Evolutionary conservation across 257 asterid genomes (phyloP), one percentile per base, ranked within the genome.

Genomic region (Capsicum chinense): DNA sequence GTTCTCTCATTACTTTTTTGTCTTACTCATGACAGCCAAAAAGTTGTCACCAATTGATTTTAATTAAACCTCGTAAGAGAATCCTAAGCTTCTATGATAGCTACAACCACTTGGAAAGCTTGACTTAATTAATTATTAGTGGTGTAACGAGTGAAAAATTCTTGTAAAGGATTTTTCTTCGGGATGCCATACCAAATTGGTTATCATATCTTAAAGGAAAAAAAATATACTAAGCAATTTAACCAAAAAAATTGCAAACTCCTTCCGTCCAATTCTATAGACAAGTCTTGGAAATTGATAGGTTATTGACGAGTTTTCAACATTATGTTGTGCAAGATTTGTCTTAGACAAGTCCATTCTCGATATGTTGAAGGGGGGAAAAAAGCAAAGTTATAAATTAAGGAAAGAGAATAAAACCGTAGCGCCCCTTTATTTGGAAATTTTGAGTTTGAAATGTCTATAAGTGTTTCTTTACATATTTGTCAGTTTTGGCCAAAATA

Each of bases 11-110:
- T 26, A 33, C 54, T 52, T 48, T 78, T 78, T 54, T 54, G 9
- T 3, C n/a, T 52, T 54, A 8, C 21, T 78, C 42, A 54, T 78
- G 79, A 78, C 64, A 78, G 64, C 82, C 82, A 78, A 54, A 74
- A 78, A 78, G 82, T 78, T 78, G 82, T 78, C 64, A 78, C 64
- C 26, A 54, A 54, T 54, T 78, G 82, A 78, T 52, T 52, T 78
- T 54, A 78, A 78, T 26, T 78, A 26, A 78, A 78, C 82, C 64
- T 78, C 64, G 82, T 54, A 54, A 78, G 64, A 78, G 82, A 33
- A 78, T 78, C 82, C 82, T 26, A 78, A 78, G 82, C 64, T 78
- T 78, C 64, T 52, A 7, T 9, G 81, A 78, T 78, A 78, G 64
- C 26, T 78, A 78, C 81, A 52, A 78, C 26, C 81, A 78, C 64